These are phyloP conservation scores for Candida odintsovae DNA, from an alignment of 805 yeast species.

Conservation along the genomic window DNA sequence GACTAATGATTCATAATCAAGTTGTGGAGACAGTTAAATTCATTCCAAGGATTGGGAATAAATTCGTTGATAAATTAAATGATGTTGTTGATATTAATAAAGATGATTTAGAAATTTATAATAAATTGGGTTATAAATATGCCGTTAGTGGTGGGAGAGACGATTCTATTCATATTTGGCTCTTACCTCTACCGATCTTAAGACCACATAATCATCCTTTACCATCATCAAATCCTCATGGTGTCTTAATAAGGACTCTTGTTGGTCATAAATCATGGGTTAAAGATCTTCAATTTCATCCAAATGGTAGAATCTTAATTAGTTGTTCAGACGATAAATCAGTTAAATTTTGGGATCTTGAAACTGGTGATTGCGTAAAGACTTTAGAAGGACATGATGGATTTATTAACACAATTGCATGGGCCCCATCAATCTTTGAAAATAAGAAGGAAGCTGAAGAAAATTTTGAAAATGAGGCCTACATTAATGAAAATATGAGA, in stretches of 20 bases:
- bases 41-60: slow-evolving; percentile 49
- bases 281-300: slow-evolving; percentile 61
- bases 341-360: slow-evolving; percentile 73
- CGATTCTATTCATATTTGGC: slow-evolving; percentile 69
- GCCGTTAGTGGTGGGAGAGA: slow-evolving; percentile 80
- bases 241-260: slow-evolving; percentile 49
- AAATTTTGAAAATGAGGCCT: slow-evolving; percentile 22
- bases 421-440: slow-evolving; percentile 41
- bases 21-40: slow-evolving; percentile 73
- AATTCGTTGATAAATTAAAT: slow-evolving; percentile 39
- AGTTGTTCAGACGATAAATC: slow-evolving; percentile 78
- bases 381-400: slow-evolving; percentile 64
- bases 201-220: slow-evolving; percentile 49
- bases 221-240: slow-evolving; percentile 57
- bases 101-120: slow-evolving; percentile 23
- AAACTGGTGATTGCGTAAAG: slow-evolving; percentile 40
- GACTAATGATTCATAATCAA: slow-evolving; percentile 66
- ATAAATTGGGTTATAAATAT: slow-evolving; percentile 55
- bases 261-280: slow-evolving; percentile 88
- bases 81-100: slow-evolving; percentile 18
- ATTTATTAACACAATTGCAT: slow-evolving; percentile 58
- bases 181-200: slow-evolving; percentile 60
- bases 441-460: slow-evolving; percentile 21
- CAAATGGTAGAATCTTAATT: slow-evolving; percentile 63
- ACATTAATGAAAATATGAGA: slow-evolving; percentile 44